Evolutionary conservation across 371 early-diverging fungal genomes (phyloP), one percentile per base, ranked within the genome.

Genomic region (Lichtheimia ramosa): DNA sequence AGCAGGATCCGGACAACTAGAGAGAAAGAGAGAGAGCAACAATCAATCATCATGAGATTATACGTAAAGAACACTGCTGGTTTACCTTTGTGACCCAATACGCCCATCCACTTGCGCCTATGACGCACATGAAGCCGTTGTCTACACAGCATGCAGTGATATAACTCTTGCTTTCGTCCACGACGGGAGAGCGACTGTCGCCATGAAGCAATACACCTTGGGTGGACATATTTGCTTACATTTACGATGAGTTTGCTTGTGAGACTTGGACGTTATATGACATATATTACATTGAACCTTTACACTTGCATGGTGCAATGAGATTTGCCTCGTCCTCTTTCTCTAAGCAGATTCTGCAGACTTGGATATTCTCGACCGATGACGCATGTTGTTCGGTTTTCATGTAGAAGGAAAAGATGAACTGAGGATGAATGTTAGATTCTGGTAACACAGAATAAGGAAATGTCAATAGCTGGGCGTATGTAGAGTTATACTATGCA

Each of bases 301-400:
- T 79, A 56, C 85, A 85, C 16, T 70, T 70, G 61, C 85, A 85
- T 7, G 85, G 85, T 12, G 83, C 79, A 53, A 81, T 83, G 7
- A 85, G 64, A 20, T 61, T 60, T 3, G 63, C 56, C 4, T 68
- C 63, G 25, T 74, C 70, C 43, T 85, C 80, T 28, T 71, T 73
- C 49, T 69, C 83, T 8, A 85, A 70, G 34, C 83, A 85, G 61
- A 85, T 83, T 59, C 81, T 77, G 58, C 85, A 85, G 46, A 67
- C 55, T 24, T 40, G 56, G 15, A 46, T 43, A 21, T n/a, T 28
- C 48, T 43, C 51, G 43, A 25, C 48, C 14, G 15, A 23, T 27
- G 34, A 28, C 14, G 53, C 15, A 34, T 34, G 10, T 34, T 8
- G 34, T 34, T 34, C 34, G 34, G 5, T 34, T 10, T 5, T 34